Conservation (phyloP, 2,329 filamentous ascomycete genomes). For the Hypoxylon sp. region DNA sequence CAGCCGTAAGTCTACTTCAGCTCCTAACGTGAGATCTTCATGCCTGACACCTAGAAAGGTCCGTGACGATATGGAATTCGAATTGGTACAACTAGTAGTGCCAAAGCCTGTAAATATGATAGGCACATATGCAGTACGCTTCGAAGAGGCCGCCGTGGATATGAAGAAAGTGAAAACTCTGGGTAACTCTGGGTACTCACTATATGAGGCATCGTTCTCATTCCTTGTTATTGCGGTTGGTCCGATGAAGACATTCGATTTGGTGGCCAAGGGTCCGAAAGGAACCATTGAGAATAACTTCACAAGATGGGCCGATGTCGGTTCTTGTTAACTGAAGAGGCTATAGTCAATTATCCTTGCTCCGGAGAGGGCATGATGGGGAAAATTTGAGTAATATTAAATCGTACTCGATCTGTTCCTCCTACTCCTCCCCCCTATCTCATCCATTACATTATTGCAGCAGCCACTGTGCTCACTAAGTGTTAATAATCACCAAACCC, state of each 20-base stretch:
- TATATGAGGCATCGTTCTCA: slow-evolving; percentile 3
- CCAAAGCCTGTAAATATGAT: slow-evolving; percentile 13
- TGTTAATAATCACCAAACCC: no score
- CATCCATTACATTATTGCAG: no score
- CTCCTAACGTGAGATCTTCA: no score
- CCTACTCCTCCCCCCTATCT: no score
- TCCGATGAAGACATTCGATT: slow-evolving; percentile 11
- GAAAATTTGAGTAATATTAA: no score
- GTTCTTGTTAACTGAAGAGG: not conserved
- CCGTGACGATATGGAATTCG: slow-evolving; percentile 7
- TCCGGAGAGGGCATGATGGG: no score
- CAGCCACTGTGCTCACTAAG: no score
- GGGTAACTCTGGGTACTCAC: not conserved
- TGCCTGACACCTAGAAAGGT: no score
- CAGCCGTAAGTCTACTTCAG: not conserved
- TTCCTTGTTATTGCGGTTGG: slow-evolving; percentile 1
- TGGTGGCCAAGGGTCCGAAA: slow-evolving; percentile 2
- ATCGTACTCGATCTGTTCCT: no score
- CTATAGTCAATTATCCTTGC: no score
- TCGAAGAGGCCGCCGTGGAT: not conserved
- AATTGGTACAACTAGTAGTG: not conserved
- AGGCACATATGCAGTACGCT: not conserved
- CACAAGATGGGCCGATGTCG: slow-evolving; percentile 9
- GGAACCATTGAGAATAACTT: slow-evolving; percentile 1
- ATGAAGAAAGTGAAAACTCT: not conserved